Evolutionary conservation across 2,329 filamentous ascomycete species (phyloP).

Genomic region (Botrytis sinoallii): DNA sequence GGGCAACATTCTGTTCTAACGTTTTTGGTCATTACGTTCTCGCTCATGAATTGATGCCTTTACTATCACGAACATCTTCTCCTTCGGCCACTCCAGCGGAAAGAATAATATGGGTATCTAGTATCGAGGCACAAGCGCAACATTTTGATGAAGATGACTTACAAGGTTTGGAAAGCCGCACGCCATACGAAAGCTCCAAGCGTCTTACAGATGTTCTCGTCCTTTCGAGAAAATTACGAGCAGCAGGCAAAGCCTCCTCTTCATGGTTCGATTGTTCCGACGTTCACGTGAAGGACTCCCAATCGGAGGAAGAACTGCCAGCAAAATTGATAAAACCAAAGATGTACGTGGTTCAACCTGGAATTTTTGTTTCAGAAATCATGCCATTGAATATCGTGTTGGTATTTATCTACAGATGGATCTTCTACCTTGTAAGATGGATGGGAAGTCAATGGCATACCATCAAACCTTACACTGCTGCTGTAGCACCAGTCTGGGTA

Average conservation of each 20-base stretch:
- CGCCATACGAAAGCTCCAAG: slow-evolving; percentile 83
- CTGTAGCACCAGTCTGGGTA: slow-evolving; percentile 74
- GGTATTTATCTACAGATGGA: slow-evolving; percentile 63
- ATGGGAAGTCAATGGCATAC: slow-evolving; percentile 88
- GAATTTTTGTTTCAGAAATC: slow-evolving; percentile 79
- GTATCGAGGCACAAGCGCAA: slow-evolving; percentile 62
- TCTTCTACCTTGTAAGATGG: slow-evolving; percentile 70
- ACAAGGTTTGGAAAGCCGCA: slow-evolving; percentile 60
- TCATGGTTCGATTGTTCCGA: slow-evolving; percentile 51
- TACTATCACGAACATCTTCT: slow-evolving; percentile 50
- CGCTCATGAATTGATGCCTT: slow-evolving; percentile 71
- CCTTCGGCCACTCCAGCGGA: slow-evolving; percentile 29
- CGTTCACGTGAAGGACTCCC: slow-evolving; percentile 16
- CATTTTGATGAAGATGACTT: slow-evolving; percentile 65
- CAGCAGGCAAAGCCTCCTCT: slow-evolving; percentile 54
- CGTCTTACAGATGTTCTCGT: slow-evolving; percentile 79
- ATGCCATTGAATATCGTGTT: slow-evolving; percentile 71
- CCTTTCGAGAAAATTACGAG: slow-evolving; percentile 68
- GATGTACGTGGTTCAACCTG: slow-evolving; percentile 81
- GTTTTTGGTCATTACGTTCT: slow-evolving; percentile 95
- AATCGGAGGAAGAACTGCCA: slow-evolving; percentile 21
- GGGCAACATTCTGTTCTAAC: slow-evolving; percentile 85
- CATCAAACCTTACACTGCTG: slow-evolving; percentile 71
- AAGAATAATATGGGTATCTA: slow-evolving; percentile 78
- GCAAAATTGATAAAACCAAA: slow-evolving; percentile 47